Conservation (phyloP, 1,139 yeast species). For the Geotrichum aggregatum region DNA sequence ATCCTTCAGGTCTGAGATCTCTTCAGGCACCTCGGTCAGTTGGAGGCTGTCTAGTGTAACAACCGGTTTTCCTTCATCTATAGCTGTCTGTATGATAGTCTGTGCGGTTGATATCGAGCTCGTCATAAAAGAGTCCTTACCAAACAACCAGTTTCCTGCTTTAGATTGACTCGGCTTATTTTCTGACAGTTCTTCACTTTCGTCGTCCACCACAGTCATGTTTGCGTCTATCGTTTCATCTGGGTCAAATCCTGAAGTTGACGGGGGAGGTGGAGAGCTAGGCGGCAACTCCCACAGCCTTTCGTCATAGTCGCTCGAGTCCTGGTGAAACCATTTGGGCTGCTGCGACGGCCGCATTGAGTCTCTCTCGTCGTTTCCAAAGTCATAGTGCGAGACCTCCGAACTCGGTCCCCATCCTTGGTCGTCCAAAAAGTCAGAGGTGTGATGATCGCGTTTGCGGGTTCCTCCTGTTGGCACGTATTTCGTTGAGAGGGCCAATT, state of each 20-base stretch:
- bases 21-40: conserved; percentile 46
- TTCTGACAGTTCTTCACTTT: conserved; percentile 9
- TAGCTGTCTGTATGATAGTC: conserved; percentile 29
- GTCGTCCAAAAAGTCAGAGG: conserved; percentile 30
- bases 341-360: conserved; percentile 20
- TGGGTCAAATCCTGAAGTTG: not conserved
- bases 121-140: conserved; percentile 4
- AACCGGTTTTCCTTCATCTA: conserved; percentile 39
- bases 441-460: conserved; percentile 33
- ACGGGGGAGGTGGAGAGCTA: conserved; percentile 29
- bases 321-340: conserved; percentile 12
- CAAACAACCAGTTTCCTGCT: not conserved
- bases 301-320: conserved; percentile 13
- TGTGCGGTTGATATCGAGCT: conserved; percentile 23
- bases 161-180: not conserved
- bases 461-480: conserved; percentile 31
- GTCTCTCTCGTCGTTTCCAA: conserved; percentile 29
- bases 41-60: conserved; percentile 46
- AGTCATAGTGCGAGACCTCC: conserved; percentile 28
- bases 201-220: conserved; percentile 13
- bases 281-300: conserved; percentile 24
- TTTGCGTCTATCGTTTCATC: conserved; percentile 10
- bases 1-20: conserved; percentile 15
- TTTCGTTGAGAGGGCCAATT: conserved; percentile 32
- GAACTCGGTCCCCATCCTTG: conserved; percentile 23